Conservation (phyloP, 108 stramenopile genomes). For the Discostella pseudostelligera region DNA sequence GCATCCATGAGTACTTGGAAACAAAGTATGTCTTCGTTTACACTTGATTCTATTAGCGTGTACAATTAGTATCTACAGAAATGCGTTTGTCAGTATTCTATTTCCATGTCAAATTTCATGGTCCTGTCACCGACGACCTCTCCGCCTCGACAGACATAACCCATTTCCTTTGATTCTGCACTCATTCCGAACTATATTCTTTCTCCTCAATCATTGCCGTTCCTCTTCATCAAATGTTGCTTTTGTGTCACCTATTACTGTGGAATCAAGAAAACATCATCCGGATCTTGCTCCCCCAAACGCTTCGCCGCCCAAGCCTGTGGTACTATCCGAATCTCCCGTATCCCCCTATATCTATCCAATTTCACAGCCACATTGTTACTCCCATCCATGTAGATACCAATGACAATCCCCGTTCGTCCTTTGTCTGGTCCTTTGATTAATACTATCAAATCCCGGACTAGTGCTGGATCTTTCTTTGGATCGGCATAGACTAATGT, state of each 20-base stretch:
- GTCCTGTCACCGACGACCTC: too few species aligned
- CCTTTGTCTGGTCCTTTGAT: constrained; percentile 81
- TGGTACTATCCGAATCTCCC: constrained; percentile 79
- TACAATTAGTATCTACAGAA: too few species aligned
- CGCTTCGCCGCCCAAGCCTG: constrained; percentile 75
- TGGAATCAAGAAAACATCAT: constrained; percentile 84
- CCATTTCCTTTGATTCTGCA: too few species aligned
- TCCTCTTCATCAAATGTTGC: too few species aligned
- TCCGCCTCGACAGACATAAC: too few species aligned
- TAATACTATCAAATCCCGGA: constrained; percentile 79
- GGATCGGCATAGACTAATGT: constrained; percentile 78
- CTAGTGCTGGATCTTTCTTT: constrained; percentile 72
- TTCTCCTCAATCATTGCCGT: too few species aligned
- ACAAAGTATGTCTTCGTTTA: constrained; percentile 89
- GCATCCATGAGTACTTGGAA: constrained; percentile 92
- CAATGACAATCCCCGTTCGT: constrained; percentile 84
- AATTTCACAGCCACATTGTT: constrained; percentile 72
- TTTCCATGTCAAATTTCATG: too few species aligned
- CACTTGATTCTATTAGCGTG: constrained; percentile 16
- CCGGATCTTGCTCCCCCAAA: constrained; percentile 86
- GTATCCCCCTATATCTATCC: constrained; percentile 73
- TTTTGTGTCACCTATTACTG: too few species aligned
- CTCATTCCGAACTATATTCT: too few species aligned
- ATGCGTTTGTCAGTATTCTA: too few species aligned
- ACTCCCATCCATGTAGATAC: constrained; percentile 69